Conservation (phyloP, 23 red algal genomes). For the Agarophyton chilense region DNA sequence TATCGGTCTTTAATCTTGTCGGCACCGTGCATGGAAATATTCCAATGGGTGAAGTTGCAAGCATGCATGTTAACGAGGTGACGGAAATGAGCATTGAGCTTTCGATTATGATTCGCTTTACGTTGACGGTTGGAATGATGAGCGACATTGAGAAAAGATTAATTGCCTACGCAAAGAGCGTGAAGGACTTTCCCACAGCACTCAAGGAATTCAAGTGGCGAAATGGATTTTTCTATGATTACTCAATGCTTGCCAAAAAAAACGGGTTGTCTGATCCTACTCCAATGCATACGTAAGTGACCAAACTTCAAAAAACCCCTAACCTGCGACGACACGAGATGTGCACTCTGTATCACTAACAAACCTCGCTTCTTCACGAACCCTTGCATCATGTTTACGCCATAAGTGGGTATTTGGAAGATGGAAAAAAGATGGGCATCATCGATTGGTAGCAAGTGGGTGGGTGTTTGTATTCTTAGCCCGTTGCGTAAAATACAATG, state of each 20-base stretch:
- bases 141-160: slow-evolving; percentile 69
- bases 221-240: slow-evolving; percentile 93
- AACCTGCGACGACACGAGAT: not conserved
- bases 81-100: slow-evolving; percentile 81
- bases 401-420: slow-evolving; percentile 65
- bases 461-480: not conserved
- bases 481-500: not conserved
- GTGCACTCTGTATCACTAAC: not conserved
- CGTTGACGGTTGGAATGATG: slow-evolving; percentile 58
- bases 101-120: slow-evolving; percentile 64
- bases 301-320: not conserved
- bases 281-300: slow-evolving; percentile 79
- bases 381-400: not conserved
- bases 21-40: slow-evolving; percentile 67
- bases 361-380: not conserved
- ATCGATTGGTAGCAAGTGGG: slow-evolving; percentile 43
- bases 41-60: slow-evolving; percentile 75
- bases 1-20: slow-evolving; percentile 79
- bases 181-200: slow-evolving; percentile 84
- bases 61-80: slow-evolving; percentile 64
- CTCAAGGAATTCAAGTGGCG: slow-evolving; percentile 96
- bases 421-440: slow-evolving; percentile 69
- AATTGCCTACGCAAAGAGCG: slow-evolving; percentile 69
- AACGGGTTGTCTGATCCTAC: slow-evolving; percentile 76
- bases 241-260: slow-evolving; percentile 69